Base-by-base conservation (phyloP, 768 basidiomycete species). In the Termitomyces sp. region DNA sequence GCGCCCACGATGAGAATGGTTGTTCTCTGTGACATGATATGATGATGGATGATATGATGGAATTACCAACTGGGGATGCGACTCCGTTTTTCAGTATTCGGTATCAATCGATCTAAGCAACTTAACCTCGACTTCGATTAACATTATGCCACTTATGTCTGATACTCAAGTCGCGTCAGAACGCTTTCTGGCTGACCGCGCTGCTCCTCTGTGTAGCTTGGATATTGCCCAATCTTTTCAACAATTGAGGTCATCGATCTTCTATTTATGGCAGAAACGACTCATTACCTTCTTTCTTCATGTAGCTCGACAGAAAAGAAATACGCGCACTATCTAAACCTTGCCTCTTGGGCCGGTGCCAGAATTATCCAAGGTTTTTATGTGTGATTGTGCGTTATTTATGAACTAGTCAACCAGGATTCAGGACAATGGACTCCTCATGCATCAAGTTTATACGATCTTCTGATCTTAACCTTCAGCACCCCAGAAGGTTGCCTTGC, bases 321-420 rank as follows among this genome's bases (percentile, higher is more conserved):
- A 59, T 94, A 94, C 65, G 81, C 87, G 2, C 90, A 94, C 70
- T 85, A 81, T 65, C 51, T 92, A 15, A 80, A 78, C 20, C 66
- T 82, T 61, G 92, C 91, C 6, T 84, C 85, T 1, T 94, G 92
- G 92, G 88, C 88, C 0, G 92, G 92, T 29, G 88, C 83, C 51
- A 80, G 88, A 41, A 88, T 94, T 71, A 88, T 92, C 55, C 88
- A 91, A 73, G 77, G 77, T 74, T 36, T 55, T 57, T 33, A 4
- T 34, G 26, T 34, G 26, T 26, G 34, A 44, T 41, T 47, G 15
- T 22, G 31, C 36, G 34, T 54, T 4, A 13, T 15, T 28, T 8
- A 20, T 54, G 4, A 44, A 18, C 20, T 51, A 8, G 34, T 59
- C 34, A 58, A n/a, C 44, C 48, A 15, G 22, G 26, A 37, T 42